Conservation (phyloP, 2,329 filamentous ascomycete genomes). For the Bisporella sp. region DNA sequence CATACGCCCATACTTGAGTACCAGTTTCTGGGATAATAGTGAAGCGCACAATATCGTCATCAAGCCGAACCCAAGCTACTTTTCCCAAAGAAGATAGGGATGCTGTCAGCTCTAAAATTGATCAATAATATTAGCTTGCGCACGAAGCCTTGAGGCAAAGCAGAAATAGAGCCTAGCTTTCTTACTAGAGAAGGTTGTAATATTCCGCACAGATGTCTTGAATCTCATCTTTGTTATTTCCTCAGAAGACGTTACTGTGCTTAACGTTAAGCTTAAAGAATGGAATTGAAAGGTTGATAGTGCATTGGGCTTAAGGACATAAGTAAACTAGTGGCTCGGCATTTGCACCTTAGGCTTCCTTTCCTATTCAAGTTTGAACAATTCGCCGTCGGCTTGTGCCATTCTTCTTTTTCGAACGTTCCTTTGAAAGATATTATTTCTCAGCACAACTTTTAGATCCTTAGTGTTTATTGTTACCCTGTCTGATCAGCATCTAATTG, state of each 20-base stretch:
- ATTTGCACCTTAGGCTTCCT: background rate
- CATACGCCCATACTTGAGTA: conserved; percentile 92
- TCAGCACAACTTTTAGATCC: background rate
- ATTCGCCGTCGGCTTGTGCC: background rate
- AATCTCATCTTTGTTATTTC: conserved; percentile 45
- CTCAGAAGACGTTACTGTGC: too few species aligned
- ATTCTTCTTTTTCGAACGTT: background rate
- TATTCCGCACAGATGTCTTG: conserved; percentile 59
- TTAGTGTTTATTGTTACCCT: background rate
- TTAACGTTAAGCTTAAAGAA: too few species aligned
- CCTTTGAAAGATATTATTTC: background rate
- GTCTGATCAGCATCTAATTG: background rate
- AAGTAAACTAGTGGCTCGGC: background rate
- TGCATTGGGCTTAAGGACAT: background rate
- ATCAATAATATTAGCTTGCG: background rate
- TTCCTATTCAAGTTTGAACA: background rate
- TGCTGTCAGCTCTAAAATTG: conserved; percentile 50
- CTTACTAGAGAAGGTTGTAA: conserved; percentile 58
- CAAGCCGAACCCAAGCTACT: conserved; percentile 52
- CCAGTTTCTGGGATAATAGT: conserved; percentile 93
- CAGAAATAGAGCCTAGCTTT: background rate
- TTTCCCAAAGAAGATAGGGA: conserved; percentile 51
- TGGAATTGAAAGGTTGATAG: too few species aligned
- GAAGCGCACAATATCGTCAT: conserved; percentile 82
- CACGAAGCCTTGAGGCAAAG: background rate